Base-by-base conservation (phyloP, 148 eudicot genomes). In the Cornus kousa region DNA sequence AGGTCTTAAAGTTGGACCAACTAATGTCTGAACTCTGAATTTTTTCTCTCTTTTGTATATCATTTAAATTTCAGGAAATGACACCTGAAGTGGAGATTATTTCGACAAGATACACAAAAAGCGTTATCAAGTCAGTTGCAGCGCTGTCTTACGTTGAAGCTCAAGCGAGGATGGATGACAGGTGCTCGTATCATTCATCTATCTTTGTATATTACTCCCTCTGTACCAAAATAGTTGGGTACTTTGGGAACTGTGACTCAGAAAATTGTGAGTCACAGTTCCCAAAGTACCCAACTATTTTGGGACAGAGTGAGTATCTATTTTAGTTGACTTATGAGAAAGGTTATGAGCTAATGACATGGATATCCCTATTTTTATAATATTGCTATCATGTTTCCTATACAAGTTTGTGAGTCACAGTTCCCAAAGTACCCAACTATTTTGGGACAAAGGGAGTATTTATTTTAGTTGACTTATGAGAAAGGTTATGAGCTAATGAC, bases 131-230 rank as follows among this genome's bases (percentile, higher is more conserved):
- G 86, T 96, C 99, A 80, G 89, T 91, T 86, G 95, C 99, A 57
- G 99, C 99, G 78, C 76, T 96, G 77, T 96, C 99, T 78, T 96
- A 96, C 83, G 93, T 96, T 70, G 99, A 96, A 82, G 99, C 99
- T 82, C 99, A 96, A 84, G 97, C 99, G 13, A 93, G 98, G 86
- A 96, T 96, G 99, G 99, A 96, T 82, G 99, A 96, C 77, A 92
- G 98, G 99, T 96, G 83, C 75, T 75, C 74, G 65, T 79, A 74
- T 67, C 77, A 53, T 23, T 43, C n/a, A 32, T 71, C 40, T 75
- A 22, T 40, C 32, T 77, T 39, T 62, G 37, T 75, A 68, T 2
- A 14, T 68, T 31, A 28, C 28, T 28, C 28, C 28, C 28, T 28
- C 28, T 28, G 1, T 28, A 0, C 28, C 28, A 28, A 28, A 28